These are phyloP conservation scores for Plasmodium coatneyi DNA, from an alignment of 169 alveolate genomes.

Conservation along the genomic window DNA sequence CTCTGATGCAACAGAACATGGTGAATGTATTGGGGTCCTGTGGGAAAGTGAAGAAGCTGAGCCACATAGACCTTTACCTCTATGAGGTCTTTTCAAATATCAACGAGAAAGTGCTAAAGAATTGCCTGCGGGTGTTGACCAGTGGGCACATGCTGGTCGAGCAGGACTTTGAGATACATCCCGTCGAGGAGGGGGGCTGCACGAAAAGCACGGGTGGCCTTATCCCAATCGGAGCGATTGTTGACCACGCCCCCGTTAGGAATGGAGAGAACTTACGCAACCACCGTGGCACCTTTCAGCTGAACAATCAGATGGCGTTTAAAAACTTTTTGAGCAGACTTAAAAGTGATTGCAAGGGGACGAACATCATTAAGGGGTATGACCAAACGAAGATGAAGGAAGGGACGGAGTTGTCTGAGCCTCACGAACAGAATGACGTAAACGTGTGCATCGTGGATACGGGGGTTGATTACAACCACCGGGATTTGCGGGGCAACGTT, in stretches of 20 bases:
- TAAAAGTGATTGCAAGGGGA: background rate
- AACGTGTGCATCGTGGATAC: conserved; percentile 87
- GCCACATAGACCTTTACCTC: conserved; percentile 13
- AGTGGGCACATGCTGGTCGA: conserved; percentile 1
- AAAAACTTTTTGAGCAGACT: background rate
- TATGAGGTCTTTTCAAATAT: background rate
- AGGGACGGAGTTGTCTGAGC: background rate
- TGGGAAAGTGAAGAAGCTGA: conserved; percentile 18
- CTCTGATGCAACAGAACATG: background rate
- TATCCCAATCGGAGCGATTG: too few relatives aligned
- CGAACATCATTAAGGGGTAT: conserved; percentile 17
- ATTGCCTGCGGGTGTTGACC: conserved; percentile 2
- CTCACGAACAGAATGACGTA: conserved; percentile 15
- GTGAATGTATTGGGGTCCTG: background rate
- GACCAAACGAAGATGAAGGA: conserved; percentile 1
- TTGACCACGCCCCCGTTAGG: too few relatives aligned
- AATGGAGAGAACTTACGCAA: background rate
- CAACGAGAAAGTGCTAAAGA: background rate
- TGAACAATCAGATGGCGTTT: background rate
- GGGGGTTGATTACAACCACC: conserved; percentile 87
- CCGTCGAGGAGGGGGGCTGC: background rate
- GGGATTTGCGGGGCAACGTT: conserved; percentile 82
- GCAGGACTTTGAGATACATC: background rate
- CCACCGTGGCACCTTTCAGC: background rate
- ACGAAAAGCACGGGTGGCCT: background rate